Percentiles rank a stretch among this genome's conserved stretches.
phyloP scores from a whole-genome alignment of 2,329 filamentous ascomycete genomes.

The Keithomyces neogunnii region DNA sequence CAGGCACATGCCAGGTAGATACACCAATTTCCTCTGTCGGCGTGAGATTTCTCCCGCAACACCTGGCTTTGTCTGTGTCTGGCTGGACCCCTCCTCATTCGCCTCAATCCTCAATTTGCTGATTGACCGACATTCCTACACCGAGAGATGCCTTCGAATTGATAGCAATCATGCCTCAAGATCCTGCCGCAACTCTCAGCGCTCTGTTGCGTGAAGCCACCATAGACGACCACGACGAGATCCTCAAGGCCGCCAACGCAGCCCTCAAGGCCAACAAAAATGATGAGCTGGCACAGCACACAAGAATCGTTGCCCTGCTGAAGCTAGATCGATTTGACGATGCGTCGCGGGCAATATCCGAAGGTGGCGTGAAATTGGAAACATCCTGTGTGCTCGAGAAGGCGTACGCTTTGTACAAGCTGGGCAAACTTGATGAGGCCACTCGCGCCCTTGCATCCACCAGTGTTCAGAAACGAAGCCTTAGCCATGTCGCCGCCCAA shows the following conservation, averaged over 20 bases:
- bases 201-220: constrained; percentile 45
- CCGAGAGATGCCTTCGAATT: not conserved
- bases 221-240: constrained; percentile 65
- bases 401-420: constrained; percentile 79
- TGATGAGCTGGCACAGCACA: constrained; percentile 54
- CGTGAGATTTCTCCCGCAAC: no score
- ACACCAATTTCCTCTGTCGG: no score
- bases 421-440: constrained; percentile 61
- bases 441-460: constrained; percentile 31
- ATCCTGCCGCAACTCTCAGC: constrained; percentile 42
- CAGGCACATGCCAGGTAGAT: no score
- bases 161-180: constrained; percentile 28
- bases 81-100: not conserved
- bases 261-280: constrained; percentile 53
- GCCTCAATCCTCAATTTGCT: not conserved
- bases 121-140: not conserved
- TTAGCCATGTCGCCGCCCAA: constrained; percentile 52
- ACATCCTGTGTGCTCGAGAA: constrained; percentile 58
- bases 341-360: constrained; percentile 59
- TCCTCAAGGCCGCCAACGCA: constrained; percentile 56
- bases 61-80: no score
- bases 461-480: constrained; percentile 23
- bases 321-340: constrained; percentile 79
- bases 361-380: constrained; percentile 52
- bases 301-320: constrained; percentile 64